Evolutionary conservation across 225 moss, liverwort and hornwort genomes (phyloP).

Genomic region (Bryum argenteum): DNA sequence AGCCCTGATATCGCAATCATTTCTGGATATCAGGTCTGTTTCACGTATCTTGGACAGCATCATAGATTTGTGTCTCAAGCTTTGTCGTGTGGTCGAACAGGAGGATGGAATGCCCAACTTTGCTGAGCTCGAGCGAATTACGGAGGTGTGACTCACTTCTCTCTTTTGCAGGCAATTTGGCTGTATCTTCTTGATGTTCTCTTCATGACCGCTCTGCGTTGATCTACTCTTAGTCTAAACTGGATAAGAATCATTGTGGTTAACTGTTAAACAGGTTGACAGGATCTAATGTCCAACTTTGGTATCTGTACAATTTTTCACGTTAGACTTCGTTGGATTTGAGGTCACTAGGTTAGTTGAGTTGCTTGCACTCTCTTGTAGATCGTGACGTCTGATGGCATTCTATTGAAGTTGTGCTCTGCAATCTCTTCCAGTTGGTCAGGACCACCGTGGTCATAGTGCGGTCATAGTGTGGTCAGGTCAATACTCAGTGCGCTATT

Average conservation of each 20-base stretch:
- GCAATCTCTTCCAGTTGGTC: neutral
- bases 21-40: conserved; percentile 96
- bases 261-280: neutral
- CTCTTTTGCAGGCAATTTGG: neutral
- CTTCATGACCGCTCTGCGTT: neutral
- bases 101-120: conserved; percentile 86
- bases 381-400: neutral
- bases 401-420: neutral
- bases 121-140: conserved; percentile 80
- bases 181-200: conserved; percentile 7
- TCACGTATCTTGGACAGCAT: conserved; percentile 98
- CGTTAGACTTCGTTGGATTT: neutral
- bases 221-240: conserved; percentile 12
- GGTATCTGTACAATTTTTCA: neutral
- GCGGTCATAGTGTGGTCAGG: conserved; percentile 2
- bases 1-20: conserved; percentile 96
- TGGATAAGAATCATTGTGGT: neutral
- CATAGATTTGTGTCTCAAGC: conserved; percentile 89
- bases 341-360: neutral
- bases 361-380: neutral
- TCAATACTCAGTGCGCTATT: conserved; percentile 19
- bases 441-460: neutral
- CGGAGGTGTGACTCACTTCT: conserved; percentile 60
- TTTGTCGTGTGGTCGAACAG: conserved; percentile 93
- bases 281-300: neutral